Evolutionary conservation across 2,329 filamentous ascomycete genomes (phyloP), one percentile per base, ranked within the genome.

Genomic region (Aspergillus viridinutans): DNA sequence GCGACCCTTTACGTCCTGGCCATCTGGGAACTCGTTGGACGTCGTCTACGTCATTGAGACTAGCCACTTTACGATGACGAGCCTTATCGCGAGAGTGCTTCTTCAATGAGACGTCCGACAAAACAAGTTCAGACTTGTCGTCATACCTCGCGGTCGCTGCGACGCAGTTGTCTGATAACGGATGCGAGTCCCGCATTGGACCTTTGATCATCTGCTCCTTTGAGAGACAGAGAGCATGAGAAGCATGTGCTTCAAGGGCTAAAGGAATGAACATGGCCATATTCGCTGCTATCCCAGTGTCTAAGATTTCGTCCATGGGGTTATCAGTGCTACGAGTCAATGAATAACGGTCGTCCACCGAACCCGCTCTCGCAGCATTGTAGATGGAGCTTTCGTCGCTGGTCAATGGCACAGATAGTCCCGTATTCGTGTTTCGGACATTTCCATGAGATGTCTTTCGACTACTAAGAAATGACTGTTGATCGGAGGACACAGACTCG

Each of bases 381-480:
- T 69, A 75, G 12, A 78, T 73, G 10, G 68, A 73, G 51, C 64
- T 67, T 49, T 74, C 71, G 25, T 74, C 70, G 53, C 72, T 75
- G 20, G 67, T 66, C 35, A 65, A 54, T 14, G 69, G 69, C 47
- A 72, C 70, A 0, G 62, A 63, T 10, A 64, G 67, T 20, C 55
- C 57, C 32, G 50, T 45, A 17, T 45, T 55, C 17, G 21, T 10
- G 17, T 17, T 26, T 43, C 9, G 20, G 43, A 28, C 48, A 43
- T 52, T 47, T 25, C 54, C 50, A 3, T 5, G 12, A 25, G 26
- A 47, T 14, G 43, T 26, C 12, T 47, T 23, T 47, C 23, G 43
- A 17, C 43, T 23, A 25, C 1, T 47, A 23, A 26, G 21, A 26
- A 26, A 26, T 12, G 43, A 47, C 23, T 26, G 43, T 17, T 10